Evolutionary conservation across 225 moss, liverwort and hornwort genomes (phyloP), one percentile per base, ranked within the genome.

Genomic region (Pseudoscleropodium purum): DNA sequence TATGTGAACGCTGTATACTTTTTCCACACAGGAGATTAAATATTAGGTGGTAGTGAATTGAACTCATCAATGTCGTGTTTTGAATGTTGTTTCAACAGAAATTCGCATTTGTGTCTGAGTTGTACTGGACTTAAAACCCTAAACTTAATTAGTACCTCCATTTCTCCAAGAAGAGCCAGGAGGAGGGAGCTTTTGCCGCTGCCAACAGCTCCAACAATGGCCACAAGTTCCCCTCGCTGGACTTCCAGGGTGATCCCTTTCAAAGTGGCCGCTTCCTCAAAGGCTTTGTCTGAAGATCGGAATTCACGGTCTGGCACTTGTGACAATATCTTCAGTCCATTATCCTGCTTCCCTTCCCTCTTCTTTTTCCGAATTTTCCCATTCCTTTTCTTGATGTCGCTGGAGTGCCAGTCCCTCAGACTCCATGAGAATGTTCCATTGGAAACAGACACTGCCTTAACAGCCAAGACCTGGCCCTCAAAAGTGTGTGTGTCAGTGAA

Each of bases 161-260:
- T 96, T 87, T 97, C 97, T 69, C 96, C 97, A 41, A 97, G 92
- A 78, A 96, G 89, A 17, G 96, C 95, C 56, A 92, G 72, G 67
- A 97, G 94, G 19, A 97, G 93, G 47, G 96, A 95, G 51, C 94
- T 95, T 87, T 96, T 97, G 60, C 97, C 96, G 87, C 96, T 96
- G 39, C 97, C 97, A 52, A 97, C 97, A 26, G 95, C 57, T 62
- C 97, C 97, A 76, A 97, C 93, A 62, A 97, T 87, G 41, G 97
- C 96, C 37, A 96, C 93, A 56, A 94, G 68, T 80, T 96, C 94
- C 26, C 96, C 96, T 41, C 80, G 91, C 33, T 86, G 89, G 27
- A 96, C 91, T 61, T 94, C 79, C 60, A 96, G 72, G 29, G 85
- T 83, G 51, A 96, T 91, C 64, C 45, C 90, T 54, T 91, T 87